Evolutionary conservation across 257 asterid genomes (phyloP).

Genomic region (Nicotiana tabacum): DNA sequence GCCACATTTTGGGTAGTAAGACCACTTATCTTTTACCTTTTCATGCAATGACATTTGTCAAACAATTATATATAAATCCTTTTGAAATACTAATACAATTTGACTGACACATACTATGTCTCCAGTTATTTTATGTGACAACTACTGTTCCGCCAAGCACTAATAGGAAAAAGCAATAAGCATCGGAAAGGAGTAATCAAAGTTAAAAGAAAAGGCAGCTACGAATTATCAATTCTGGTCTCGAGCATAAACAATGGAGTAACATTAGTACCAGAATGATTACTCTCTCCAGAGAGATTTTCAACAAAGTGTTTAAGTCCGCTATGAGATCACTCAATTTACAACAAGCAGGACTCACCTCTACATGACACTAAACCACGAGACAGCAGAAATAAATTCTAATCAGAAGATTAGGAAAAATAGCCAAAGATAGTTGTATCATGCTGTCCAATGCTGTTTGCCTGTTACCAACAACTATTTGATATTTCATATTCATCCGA

Average conservation of each 20-base stretch:
- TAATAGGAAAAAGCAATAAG: too few relatives aligned
- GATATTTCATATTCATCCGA: not conserved
- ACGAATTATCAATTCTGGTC: too few relatives aligned
- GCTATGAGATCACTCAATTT: constrained; percentile 37
- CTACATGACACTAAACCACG: constrained; percentile 32
- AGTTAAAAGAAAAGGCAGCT: too few relatives aligned
- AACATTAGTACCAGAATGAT: constrained; percentile 15
- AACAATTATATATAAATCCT: too few relatives aligned
- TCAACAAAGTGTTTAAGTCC: constrained; percentile 2
- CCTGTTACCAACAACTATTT: constrained; percentile 1
- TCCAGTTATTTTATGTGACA: too few relatives aligned
- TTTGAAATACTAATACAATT: too few relatives aligned
- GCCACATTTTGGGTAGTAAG: too few relatives aligned
- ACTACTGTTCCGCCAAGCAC: too few relatives aligned
- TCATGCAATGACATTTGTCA: too few relatives aligned
- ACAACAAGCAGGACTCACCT: constrained; percentile 37
- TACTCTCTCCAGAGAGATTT: constrained; percentile 7
- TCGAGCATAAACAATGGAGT: not conserved
- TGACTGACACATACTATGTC: not conserved
- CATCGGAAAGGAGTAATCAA: too few relatives aligned
- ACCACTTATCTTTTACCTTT: too few relatives aligned
- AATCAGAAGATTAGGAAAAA: constrained; percentile 1
- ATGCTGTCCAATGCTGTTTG: constrained; percentile 17
- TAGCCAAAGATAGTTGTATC: constrained; percentile 15
- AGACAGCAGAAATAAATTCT: constrained; percentile 24